phyloP scores from a whole-genome alignment of 2,329 filamentous ascomycete species.

The Claviceps sp. region DNA sequence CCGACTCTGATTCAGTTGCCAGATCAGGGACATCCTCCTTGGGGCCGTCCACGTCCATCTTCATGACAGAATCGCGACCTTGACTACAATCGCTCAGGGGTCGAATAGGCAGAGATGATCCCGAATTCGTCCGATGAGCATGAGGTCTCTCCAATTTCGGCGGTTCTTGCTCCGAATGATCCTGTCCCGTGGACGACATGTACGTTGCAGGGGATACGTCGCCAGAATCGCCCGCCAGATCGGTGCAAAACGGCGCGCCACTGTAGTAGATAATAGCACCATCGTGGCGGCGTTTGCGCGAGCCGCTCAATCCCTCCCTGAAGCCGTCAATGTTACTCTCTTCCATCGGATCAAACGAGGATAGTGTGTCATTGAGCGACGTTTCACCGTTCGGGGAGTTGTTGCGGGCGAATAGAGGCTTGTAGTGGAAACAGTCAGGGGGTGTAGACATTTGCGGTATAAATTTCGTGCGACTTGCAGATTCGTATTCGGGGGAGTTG shows the following conservation, averaged over 20 bases:
- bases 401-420: slow-evolving; percentile 45
- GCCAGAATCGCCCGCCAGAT: slow-evolving; percentile 55
- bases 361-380: slow-evolving; percentile 34
- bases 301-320: slow-evolving; percentile 32
- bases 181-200: slow-evolving; percentile 31
- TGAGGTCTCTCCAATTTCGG: slow-evolving; percentile 10
- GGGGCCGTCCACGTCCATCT: slow-evolving; percentile 17
- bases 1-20: slow-evolving; percentile 20
- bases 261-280: slow-evolving; percentile 78
- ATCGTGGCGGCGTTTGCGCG: slow-evolving; percentile 44
- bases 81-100: slow-evolving; percentile 31
- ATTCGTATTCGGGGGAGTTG: slow-evolving; percentile 21
- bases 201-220: slow-evolving; percentile 34
- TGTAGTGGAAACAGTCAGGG: slow-evolving; percentile 45
- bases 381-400: slow-evolving; percentile 32
- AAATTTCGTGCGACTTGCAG: slow-evolving; percentile 27
- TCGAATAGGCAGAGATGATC: slow-evolving; percentile 34
- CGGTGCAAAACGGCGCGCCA: slow-evolving; percentile 67
- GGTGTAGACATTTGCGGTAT: slow-evolving; percentile 25
- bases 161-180: slow-evolving; percentile 13
- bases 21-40: slow-evolving; percentile 16
- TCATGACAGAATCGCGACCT: slow-evolving; percentile 8
- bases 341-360: slow-evolving; percentile 33
- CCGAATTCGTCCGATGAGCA: slow-evolving; percentile 32
- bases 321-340: slow-evolving; percentile 37